phyloP scores from a whole-genome alignment of 345 rosid species.

The Brassica cretica region DNA sequence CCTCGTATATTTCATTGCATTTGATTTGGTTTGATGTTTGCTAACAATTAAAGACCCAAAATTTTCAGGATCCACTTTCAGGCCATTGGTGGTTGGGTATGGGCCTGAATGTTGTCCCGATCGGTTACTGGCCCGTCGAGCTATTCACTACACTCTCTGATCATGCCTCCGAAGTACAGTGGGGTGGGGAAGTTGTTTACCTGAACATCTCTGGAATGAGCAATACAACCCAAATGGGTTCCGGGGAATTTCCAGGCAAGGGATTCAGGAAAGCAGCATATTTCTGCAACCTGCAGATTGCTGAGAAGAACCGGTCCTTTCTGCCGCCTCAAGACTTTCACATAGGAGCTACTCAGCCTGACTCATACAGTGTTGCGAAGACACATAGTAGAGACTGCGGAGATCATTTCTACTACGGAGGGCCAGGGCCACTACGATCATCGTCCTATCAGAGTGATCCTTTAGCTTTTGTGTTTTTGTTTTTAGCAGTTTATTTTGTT shows the following conservation, averaged over 20 bases:
- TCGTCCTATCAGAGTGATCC: not conserved
- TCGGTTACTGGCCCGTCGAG: not conserved
- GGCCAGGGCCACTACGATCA: not conserved
- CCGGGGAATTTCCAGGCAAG: not conserved
- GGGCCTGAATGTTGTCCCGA: not conserved
- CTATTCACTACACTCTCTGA: not conserved
- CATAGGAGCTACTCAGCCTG: not conserved
- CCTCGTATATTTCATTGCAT: no score
- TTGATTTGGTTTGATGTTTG: no score
- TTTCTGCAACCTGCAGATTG: not conserved
- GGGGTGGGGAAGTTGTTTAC: not conserved
- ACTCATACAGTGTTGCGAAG: not conserved
- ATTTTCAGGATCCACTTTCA: no score
- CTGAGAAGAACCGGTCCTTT: not conserved
- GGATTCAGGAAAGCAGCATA: not conserved
- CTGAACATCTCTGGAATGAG: not conserved
- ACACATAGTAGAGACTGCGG: not conserved
- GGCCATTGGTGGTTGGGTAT: no score
- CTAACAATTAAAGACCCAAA: no score
- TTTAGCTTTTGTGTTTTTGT: not conserved
- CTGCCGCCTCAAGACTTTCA: not conserved
- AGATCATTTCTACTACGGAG: not conserved
- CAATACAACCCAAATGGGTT: not conserved
- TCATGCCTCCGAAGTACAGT: not conserved
- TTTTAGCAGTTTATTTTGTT: not conserved